These are phyloP conservation scores for Fusarium falciforme DNA, from an alignment of 2,329 filamentous ascomycete species.

Conservation along the genomic window DNA sequence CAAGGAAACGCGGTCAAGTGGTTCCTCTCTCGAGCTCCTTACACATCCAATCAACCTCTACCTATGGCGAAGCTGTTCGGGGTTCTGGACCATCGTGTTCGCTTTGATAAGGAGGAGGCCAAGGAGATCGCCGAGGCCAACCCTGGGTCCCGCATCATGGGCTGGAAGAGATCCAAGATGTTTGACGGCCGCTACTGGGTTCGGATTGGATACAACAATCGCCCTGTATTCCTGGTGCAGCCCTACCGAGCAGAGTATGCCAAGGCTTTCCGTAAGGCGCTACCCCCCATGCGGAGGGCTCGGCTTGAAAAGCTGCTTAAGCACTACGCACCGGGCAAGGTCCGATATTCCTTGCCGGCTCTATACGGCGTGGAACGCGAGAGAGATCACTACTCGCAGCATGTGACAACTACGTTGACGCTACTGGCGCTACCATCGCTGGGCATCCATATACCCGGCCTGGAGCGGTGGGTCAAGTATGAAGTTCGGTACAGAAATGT, in stretches of 20 bases:
- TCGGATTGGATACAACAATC: constrained; percentile 57
- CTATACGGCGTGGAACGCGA: constrained; percentile 59
- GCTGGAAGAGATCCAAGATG: constrained; percentile 50
- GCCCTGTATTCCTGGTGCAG: constrained; percentile 55
- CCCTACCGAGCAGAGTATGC: constrained; percentile 59
- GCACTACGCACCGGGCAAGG: constrained; percentile 64
- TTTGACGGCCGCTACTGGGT: constrained; percentile 75
- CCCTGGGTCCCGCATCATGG: constrained; percentile 43
- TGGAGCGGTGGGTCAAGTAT: constrained; percentile 62
- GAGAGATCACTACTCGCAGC: constrained; percentile 41
- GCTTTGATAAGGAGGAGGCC: constrained; percentile 13
- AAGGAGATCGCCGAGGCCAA: constrained; percentile 10
- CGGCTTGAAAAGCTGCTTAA: constrained; percentile 58
- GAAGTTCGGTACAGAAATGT: constrained; percentile 64
- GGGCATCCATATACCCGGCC: constrained; percentile 57
- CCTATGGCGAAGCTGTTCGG: constrained; percentile 42
- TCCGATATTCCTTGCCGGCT: constrained; percentile 66
- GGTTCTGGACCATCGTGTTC: constrained; percentile 30
- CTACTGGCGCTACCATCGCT: constrained; percentile 67
- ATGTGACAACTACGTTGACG: constrained; percentile 47
- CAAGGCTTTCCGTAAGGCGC: constrained; percentile 60
- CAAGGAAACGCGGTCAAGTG: constrained; percentile 47
- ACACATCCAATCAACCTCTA: constrained; percentile 53
- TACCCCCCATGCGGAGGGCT: constrained; percentile 48
- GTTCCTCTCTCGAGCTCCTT: constrained; percentile 61